These are phyloP conservation scores for Strombidium stylifer DNA, from an alignment of 73 alveolate genomes.

Conservation along the genomic window DNA sequence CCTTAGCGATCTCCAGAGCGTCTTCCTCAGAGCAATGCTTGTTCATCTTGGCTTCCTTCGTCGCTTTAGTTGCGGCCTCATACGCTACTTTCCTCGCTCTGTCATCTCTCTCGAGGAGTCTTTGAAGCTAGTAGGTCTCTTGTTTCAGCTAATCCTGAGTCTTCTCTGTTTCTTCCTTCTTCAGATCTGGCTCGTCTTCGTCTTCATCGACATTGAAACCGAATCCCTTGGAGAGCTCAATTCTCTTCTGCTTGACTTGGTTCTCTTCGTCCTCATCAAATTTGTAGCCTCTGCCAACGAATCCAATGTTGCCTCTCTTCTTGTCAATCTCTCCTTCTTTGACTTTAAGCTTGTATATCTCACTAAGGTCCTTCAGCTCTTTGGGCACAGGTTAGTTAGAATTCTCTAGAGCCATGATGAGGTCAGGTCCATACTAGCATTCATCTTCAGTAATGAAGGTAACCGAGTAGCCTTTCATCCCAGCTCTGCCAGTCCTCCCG, in stretches of 20 bases:
- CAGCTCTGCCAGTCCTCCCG: conserved; percentile 99
- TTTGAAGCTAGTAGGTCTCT: conserved; percentile 74
- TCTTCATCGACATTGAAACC: conserved; percentile 79
- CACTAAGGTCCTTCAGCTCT: conserved; percentile 80
- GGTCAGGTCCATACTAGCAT: conserved; percentile 86
- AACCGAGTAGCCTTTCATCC: conserved; percentile 94
- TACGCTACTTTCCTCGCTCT: conserved; percentile 92
- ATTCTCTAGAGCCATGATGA: conserved; percentile 88
- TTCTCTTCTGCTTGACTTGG: conserved; percentile 77
- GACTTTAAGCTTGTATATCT: conserved; percentile 82
- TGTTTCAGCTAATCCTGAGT: conserved; percentile 73
- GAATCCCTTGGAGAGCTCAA: conserved; percentile 68
- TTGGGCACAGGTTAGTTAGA: conserved; percentile 92
- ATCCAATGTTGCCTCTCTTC: conserved; percentile 79
- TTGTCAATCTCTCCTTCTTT: conserved; percentile 94
- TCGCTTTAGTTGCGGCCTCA: conserved; percentile 86
- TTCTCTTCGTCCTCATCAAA: conserved; percentile 88
- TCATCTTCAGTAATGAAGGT: conserved; percentile 96
- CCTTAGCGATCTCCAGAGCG: conserved; percentile 78
- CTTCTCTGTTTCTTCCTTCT: too few species aligned
- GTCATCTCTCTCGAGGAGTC: conserved; percentile 78
- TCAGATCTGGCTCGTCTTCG: too few species aligned
- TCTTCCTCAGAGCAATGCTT: conserved; percentile 83
- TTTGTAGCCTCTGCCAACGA: conserved; percentile 95
- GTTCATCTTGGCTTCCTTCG: conserved; percentile 76